phyloP scores from a whole-genome alignment of 164 flowering plant genomes.

The Macadamia tetraphylla region DNA sequence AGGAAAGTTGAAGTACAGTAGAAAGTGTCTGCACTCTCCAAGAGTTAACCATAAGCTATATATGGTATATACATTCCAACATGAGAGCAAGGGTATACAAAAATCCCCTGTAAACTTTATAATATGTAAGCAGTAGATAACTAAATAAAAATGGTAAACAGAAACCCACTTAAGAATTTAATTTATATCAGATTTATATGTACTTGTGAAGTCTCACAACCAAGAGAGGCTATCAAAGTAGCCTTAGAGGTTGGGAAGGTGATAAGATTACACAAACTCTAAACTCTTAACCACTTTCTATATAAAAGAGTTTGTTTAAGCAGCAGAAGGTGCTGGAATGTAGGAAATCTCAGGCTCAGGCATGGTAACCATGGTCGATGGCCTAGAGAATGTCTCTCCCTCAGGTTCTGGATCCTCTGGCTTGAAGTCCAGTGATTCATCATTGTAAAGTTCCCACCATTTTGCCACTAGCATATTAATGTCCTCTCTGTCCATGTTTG shows the following conservation, averaged over 20 bases:
- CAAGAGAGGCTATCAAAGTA: not conserved
- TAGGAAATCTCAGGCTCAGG: slow-evolving; percentile 40
- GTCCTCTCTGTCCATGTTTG: slow-evolving; percentile 67
- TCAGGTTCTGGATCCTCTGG: slow-evolving; percentile 16
- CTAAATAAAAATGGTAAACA: not conserved
- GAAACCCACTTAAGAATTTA: not conserved
- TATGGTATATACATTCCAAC: too few species aligned
- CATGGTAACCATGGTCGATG: slow-evolving; percentile 38
- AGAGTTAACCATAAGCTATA: too few species aligned
- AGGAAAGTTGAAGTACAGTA: too few species aligned
- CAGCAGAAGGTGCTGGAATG: slow-evolving; percentile 54
- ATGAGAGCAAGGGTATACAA: too few species aligned
- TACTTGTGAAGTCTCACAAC: not conserved
- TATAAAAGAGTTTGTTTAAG: slow-evolving; percentile 16
- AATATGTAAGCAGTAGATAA: too few species aligned
- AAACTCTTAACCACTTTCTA: too few species aligned
- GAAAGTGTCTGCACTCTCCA: too few species aligned
- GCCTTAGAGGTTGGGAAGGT: too few species aligned
- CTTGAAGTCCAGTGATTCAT: slow-evolving; percentile 44
- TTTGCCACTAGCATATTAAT: slow-evolving; percentile 48
- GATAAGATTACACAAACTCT: too few species aligned
- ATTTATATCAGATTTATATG: not conserved
- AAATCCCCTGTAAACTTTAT: too few species aligned
- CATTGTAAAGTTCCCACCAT: slow-evolving; percentile 74
- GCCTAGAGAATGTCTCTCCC: slow-evolving; percentile 22